A percentile compares a stretch with the other conserved stretches of the same genome.
Conservation (phyloP, 2,329 filamentous ascomycete species). For the Dryadomyces sulphureus region DNA sequence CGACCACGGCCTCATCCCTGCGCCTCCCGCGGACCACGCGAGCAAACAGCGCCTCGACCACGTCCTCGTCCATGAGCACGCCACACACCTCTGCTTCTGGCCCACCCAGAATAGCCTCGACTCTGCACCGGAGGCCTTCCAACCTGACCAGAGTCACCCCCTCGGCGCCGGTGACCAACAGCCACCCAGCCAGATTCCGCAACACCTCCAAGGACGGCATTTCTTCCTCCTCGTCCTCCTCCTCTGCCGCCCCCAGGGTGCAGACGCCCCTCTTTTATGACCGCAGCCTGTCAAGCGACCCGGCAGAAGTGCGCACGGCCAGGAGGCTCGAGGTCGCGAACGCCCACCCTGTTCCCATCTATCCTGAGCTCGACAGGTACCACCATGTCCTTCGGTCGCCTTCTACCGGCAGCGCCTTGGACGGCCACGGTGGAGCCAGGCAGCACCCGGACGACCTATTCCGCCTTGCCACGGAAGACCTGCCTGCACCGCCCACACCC, state of each 20-base stretch:
- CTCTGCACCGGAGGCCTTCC: slow-evolving; percentile 33
- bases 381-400: slow-evolving; percentile 27
- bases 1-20: slow-evolving; percentile 12
- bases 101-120: slow-evolving; percentile 24
- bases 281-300: slow-evolving; percentile 26
- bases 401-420: slow-evolving; percentile 5
- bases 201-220: slow-evolving; percentile 22
- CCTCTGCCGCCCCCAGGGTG: slow-evolving; percentile 26
- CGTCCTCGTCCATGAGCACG: neutral
- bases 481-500: slow-evolving; percentile 49
- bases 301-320: slow-evolving; percentile 25
- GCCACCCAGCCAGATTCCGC: slow-evolving; percentile 19
- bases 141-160: slow-evolving; percentile 17
- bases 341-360: slow-evolving; percentile 30
- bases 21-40: slow-evolving; percentile 6
- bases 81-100: neutral
- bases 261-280: slow-evolving; percentile 25
- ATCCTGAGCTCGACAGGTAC: slow-evolving; percentile 49
- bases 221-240: slow-evolving; percentile 29
- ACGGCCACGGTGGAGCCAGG: slow-evolving; percentile 13
- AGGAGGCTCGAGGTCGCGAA: slow-evolving; percentile 25
- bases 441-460: slow-evolving; percentile 33
- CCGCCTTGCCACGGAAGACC: slow-evolving; percentile 45
- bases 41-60: too few species aligned
- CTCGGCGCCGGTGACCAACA: slow-evolving; percentile 8